Conservation (phyloP, 164 flowering plant genomes). For the Buxus sempervirens region DNA sequence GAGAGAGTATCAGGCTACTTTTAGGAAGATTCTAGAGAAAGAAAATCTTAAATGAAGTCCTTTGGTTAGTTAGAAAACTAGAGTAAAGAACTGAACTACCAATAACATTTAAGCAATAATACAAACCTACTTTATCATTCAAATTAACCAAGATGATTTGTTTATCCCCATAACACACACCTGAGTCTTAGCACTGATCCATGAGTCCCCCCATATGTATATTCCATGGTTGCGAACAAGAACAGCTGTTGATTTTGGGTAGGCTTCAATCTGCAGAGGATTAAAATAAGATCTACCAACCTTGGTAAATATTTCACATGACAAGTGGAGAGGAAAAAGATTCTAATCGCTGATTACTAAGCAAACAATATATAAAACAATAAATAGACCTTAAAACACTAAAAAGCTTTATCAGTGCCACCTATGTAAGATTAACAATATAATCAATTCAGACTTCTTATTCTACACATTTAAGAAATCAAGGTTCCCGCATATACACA, state of each 20-base stretch:
- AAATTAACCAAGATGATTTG: conserved; percentile 3
- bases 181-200: conserved; percentile 99
- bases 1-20: neutral
- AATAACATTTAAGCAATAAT: neutral
- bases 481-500: too few relatives aligned
- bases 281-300: neutral
- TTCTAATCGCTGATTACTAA: neutral
- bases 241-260: conserved; percentile 96
- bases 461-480: too few relatives aligned
- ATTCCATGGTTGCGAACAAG: conserved; percentile 98
- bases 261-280: conserved; percentile 75
- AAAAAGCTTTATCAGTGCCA: too few relatives aligned
- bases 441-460: too few relatives aligned
- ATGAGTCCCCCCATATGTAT: conserved; percentile 97
- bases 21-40: neutral
- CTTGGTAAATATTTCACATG: neutral
- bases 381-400: neutral
- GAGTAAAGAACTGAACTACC: neutral
- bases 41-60: neutral
- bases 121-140: neutral
- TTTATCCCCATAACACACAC: conserved; percentile 33
- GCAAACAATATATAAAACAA: neutral
- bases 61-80: neutral
- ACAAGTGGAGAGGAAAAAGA: neutral
- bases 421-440: too few relatives aligned